A percentile compares a stretch with the other conserved stretches of the same genome.
These are phyloP conservation scores for Metschnikowia sp. DNA, from an alignment of 805 yeast species.

Conservation along the genomic window DNA sequence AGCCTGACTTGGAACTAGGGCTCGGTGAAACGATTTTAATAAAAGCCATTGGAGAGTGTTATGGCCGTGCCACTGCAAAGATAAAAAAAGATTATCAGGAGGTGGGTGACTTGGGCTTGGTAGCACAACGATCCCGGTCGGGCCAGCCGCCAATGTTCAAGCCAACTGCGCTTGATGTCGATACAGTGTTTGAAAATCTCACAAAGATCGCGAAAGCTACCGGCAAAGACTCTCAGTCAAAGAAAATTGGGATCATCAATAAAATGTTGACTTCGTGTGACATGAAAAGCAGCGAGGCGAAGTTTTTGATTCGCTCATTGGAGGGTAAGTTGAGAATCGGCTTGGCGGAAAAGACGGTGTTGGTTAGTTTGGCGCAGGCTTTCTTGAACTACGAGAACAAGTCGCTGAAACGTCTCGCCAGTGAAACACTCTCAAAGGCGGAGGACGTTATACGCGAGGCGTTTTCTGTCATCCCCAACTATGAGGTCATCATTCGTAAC, in stretches of 20 bases:
- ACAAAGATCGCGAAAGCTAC: slow-evolving; percentile 72
- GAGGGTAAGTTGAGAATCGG: slow-evolving; percentile 94
- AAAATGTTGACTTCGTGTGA: slow-evolving; percentile 82
- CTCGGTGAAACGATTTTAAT: slow-evolving; percentile 86
- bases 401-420: slow-evolving; percentile 21
- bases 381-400: slow-evolving; percentile 57
- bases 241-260: slow-evolving; percentile 75
- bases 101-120: slow-evolving; percentile 86
- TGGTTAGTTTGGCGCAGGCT: slow-evolving; percentile 82
- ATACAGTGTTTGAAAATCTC: slow-evolving; percentile 68
- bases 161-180: slow-evolving; percentile 75
- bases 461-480: slow-evolving; percentile 86
- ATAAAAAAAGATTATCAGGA: slow-evolving; percentile 73
- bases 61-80: slow-evolving; percentile 73
- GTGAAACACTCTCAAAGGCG: slow-evolving; percentile 54
- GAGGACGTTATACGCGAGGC: slow-evolving; percentile 83
- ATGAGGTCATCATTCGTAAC: slow-evolving; percentile 68
- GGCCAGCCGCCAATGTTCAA: slow-evolving; percentile 92
- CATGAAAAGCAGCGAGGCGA: slow-evolving; percentile 70
- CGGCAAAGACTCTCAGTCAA: slow-evolving; percentile 79
- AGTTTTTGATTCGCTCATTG: slow-evolving; percentile 80
- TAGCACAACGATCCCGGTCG: slow-evolving; percentile 78
- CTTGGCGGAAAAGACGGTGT: slow-evolving; percentile 88
- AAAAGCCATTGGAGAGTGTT: slow-evolving; percentile 85
- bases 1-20: slow-evolving; percentile 84